Percentiles rank a stretch among this genome's conserved stretches.
These are phyloP conservation scores for Scleroderma bovista DNA, from an alignment of 768 basidiomycete genomes.

Conservation along the genomic window DNA sequence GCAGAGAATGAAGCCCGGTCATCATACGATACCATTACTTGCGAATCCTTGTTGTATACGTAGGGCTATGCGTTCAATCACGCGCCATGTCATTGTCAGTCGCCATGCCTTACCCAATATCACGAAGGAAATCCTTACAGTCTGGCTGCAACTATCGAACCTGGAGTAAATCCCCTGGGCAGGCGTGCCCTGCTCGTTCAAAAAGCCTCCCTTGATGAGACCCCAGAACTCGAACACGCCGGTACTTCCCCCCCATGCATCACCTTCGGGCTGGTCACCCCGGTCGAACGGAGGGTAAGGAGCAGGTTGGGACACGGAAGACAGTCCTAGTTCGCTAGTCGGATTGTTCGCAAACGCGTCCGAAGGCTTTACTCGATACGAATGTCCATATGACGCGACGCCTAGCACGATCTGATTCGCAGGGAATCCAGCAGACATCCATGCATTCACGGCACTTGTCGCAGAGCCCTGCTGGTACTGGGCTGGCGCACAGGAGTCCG, in stretches of 20 bases:
- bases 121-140: conserved; percentile 38
- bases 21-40: conserved; percentile 64
- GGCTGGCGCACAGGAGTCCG: conserved; percentile 64
- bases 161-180: conserved; percentile 45
- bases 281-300: conserved; percentile 48
- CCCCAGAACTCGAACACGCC: conserved; percentile 60
- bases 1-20: conserved; percentile 50
- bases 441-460: conserved; percentile 60
- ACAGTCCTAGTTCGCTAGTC: too few species aligned
- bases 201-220: conserved; percentile 50
- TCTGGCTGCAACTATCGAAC: conserved; percentile 66
- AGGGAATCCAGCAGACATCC: conserved; percentile 77
- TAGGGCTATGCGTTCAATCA: conserved; percentile 46
- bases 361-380: conserved; percentile 42
- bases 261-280: conserved; percentile 43
- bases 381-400: conserved; percentile 78
- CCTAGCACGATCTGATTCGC: conserved; percentile 66
- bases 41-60: conserved; percentile 51
- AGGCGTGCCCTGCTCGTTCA: conserved; percentile 27
- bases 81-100: not conserved
- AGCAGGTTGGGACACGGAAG: conserved; percentile 26
- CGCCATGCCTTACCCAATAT: not conserved
- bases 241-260: conserved; percentile 47
- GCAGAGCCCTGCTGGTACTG: conserved; percentile 68
- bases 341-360: conserved; percentile 31